Conservation (phyloP, 2,329 filamentous ascomycete genomes). For the Neofusicoccum ribis region DNA sequence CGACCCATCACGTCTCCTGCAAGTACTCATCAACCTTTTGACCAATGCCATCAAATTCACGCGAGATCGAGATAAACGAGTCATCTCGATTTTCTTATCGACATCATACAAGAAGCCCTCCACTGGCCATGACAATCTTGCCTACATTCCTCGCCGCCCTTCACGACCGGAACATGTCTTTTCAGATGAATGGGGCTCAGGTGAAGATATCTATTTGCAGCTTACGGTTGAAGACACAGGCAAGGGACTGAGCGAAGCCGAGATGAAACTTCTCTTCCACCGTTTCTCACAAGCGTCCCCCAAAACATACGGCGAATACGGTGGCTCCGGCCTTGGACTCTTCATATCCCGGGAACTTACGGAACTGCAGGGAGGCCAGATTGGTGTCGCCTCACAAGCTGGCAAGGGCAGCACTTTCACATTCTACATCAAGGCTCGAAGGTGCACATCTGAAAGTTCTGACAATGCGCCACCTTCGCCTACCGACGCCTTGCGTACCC, state of each 20-base stretch:
- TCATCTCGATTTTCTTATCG: conserved; percentile 33
- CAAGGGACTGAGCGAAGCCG: conserved; percentile 11
- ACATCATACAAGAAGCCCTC: conserved; percentile 24
- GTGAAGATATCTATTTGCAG: conserved; percentile 22
- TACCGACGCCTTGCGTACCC: neutral
- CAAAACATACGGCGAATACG: conserved; percentile 31
- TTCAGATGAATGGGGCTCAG: conserved; percentile 20
- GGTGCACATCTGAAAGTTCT: neutral
- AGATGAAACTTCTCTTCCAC: conserved; percentile 19
- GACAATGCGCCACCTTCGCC: neutral
- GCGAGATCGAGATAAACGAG: conserved; percentile 27
- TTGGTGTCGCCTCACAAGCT: conserved; percentile 34
- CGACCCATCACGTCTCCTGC: conserved; percentile 22
- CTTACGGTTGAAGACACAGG: conserved; percentile 22
- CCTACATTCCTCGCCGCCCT: conserved; percentile 22
- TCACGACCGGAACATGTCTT: conserved; percentile 18
- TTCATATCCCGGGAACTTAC: conserved; percentile 37
- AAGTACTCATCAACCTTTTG: conserved; percentile 33
- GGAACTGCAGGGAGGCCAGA: conserved; percentile 37
- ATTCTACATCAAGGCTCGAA: conserved; percentile 34
- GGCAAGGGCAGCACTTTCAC: conserved; percentile 36
- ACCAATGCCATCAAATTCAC: conserved; percentile 38
- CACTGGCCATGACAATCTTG: conserved; percentile 8
- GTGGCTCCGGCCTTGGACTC: conserved; percentile 40
- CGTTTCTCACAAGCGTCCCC: conserved; percentile 22